Evolutionary conservation across 768 basidiomycete genomes (phyloP).

Genomic region (Rhodotorula diobovata): DNA sequence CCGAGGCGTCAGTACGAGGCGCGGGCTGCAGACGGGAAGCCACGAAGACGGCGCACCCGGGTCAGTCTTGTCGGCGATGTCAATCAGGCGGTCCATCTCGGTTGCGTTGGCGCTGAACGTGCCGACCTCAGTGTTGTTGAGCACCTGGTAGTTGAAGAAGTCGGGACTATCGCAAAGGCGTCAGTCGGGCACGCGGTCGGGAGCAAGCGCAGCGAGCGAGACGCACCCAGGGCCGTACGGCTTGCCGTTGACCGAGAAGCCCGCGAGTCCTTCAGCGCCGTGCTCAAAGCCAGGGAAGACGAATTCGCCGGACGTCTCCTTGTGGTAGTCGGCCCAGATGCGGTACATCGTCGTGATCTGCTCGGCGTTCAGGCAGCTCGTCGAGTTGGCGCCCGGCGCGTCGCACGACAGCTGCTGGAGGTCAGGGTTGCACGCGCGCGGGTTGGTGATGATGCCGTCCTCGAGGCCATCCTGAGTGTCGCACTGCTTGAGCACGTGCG

Average conservation of each 20-base stretch:
- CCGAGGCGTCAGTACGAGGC: no score
- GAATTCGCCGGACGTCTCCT: neutral
- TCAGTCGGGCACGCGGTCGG: no score
- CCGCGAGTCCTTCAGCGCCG: slow-evolving; percentile 11
- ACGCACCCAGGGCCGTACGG: slow-evolving; percentile 13
- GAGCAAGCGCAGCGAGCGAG: neutral
- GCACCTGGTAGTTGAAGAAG: slow-evolving; percentile 12
- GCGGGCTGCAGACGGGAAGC: no score
- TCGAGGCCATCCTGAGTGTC: slow-evolving; percentile 41
- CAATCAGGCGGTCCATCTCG: slow-evolving; percentile 10
- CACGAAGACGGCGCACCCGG: slow-evolving; percentile 13
- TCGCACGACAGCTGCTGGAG: slow-evolving; percentile 11
- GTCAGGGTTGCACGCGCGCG: slow-evolving; percentile 45
- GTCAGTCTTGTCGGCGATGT: slow-evolving; percentile 32
- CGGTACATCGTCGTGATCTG: slow-evolving; percentile 25
- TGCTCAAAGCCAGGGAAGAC: slow-evolving; percentile 23
- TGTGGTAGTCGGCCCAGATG: slow-evolving; percentile 13
- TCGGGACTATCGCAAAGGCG: neutral
- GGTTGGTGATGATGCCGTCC: slow-evolving; percentile 47
- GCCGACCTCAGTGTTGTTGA: neutral
- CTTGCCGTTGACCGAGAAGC: slow-evolving; percentile 25
- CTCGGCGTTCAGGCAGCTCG: slow-evolving; percentile 11
- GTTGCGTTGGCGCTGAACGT: neutral
- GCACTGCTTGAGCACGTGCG: slow-evolving; percentile 20
- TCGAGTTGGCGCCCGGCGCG: slow-evolving; percentile 1